Evolutionary conservation across 2,329 filamentous ascomycete genomes (phyloP), one percentile per base, ranked within the genome.

Genomic region (Sclerotinia subarctica): DNA sequence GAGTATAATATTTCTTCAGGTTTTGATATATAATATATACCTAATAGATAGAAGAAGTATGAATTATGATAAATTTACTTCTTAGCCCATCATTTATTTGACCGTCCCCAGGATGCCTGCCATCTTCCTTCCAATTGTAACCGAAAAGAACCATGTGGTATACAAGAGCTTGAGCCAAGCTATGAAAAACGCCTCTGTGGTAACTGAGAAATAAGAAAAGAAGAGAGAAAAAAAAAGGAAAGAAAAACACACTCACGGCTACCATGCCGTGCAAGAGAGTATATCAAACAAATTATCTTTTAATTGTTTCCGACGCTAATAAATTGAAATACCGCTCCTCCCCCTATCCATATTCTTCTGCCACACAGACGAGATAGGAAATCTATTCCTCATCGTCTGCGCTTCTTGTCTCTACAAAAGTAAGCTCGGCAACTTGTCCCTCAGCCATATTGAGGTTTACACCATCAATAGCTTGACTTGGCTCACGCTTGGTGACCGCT

Each of bases 381-480:
- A 32, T 49, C 44, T 66, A 66, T 59, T 73, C 69, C 32, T 70
- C 73, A 62, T 70, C 73, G 59, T 72, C 72, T 17, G 72, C 71
- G n/a, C 67, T 68, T 56, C 70, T 69, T 35, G 74, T 75, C 67
- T 76, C 74, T 15, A 76, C 73, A 60, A 76, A 75, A 26, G 74
- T 76, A 38, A 76, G 70, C 64, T 75, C 74, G 35, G 74, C 74
- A 46, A 74, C 73, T 71, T 75, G 72, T 69, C 74, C 74, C 42
- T 75, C 73, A 5, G 70, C 72, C 70, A 76, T 73, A 56, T 75
- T 75, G 56, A 76, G 69, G 64, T 73, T 76, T 53, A 76, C 73
- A 60, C 72, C 73, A 67, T 76, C 74, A 52, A 76, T 64, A 46
- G 70, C 66, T 32, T 66, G 67, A 29, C 67, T 71, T 59, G 72